Conservation (phyloP, 371 early-diverging fungal species). For the Blakeslea trispora region DNA sequence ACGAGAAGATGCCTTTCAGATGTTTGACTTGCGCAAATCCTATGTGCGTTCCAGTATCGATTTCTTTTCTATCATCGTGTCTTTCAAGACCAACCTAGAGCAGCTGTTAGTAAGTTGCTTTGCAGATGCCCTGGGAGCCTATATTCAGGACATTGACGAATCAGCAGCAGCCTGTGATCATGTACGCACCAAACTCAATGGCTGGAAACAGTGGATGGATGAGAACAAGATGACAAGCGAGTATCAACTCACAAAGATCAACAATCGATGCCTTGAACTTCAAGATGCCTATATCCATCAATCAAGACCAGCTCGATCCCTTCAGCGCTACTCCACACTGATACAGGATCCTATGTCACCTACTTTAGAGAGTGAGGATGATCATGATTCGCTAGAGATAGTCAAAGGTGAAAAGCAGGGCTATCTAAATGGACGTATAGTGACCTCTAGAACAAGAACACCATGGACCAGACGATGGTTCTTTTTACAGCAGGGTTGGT, state of each 20-base stretch:
- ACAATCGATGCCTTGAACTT: slow-evolving; percentile 25
- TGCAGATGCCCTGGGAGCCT: slow-evolving; percentile 30
- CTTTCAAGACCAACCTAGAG: slow-evolving; percentile 32
- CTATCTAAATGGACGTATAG: slow-evolving; percentile 27
- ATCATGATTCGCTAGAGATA: background rate
- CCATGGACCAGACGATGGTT: slow-evolving; percentile 59
- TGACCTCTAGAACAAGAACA: slow-evolving; percentile 11
- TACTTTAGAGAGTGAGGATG: slow-evolving; percentile 2
- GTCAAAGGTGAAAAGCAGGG: slow-evolving; percentile 26
- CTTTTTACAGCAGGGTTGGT: slow-evolving; percentile 54
- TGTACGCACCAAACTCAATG: slow-evolving; percentile 25
- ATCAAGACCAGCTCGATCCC: slow-evolving; percentile 34
- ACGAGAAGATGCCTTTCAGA: slow-evolving; percentile 69
- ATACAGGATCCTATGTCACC: background rate
- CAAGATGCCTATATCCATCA: slow-evolving; percentile 38
- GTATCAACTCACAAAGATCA: slow-evolving; percentile 35
- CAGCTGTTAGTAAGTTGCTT: slow-evolving; percentile 32
- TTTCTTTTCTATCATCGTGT: slow-evolving; percentile 23
- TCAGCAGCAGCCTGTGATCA: slow-evolving; percentile 21
- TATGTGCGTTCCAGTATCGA: slow-evolving; percentile 41
- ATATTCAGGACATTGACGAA: slow-evolving; percentile 33
- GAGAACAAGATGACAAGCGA: slow-evolving; percentile 39
- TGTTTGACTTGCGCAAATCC: slow-evolving; percentile 67
- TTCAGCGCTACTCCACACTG: slow-evolving; percentile 28
- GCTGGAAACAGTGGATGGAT: slow-evolving; percentile 39